phyloP scores from a whole-genome alignment of 1,284 basidiomycete species.

The Pholiota adiposa region DNA sequence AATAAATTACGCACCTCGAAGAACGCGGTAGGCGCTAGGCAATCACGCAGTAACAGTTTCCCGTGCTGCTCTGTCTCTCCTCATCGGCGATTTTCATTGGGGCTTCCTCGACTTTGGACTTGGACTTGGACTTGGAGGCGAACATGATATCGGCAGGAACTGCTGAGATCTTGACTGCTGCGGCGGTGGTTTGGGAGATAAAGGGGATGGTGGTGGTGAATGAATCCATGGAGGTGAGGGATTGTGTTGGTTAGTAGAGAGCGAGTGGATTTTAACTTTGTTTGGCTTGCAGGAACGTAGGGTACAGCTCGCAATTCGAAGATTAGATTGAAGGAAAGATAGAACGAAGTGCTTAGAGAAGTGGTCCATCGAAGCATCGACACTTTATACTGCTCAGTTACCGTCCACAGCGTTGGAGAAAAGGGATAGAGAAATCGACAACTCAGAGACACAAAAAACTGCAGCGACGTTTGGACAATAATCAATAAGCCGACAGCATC shows the following conservation, averaged over 20 bases:
- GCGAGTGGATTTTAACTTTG: neutral
- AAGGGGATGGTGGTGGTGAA: neutral
- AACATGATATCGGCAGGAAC: neutral
- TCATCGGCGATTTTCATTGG: neutral
- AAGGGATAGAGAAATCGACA: neutral
- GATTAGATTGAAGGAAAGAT: neutral
- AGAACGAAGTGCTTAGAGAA: neutral
- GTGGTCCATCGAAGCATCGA: neutral
- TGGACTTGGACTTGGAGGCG: too few species aligned
- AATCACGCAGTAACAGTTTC: conserved; percentile 4
- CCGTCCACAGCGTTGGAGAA: neutral
- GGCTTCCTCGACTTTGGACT: neutral
- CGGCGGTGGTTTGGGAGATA: neutral
- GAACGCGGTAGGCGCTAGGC: neutral
- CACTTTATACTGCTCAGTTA: neutral
- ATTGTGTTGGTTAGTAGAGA: neutral
- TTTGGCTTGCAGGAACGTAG: neutral
- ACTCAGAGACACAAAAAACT: neutral
- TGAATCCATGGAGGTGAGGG: neutral
- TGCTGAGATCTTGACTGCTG: neutral
- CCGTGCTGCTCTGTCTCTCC: neutral
- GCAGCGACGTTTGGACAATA: neutral
- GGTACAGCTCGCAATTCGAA: neutral
- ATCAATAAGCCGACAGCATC: neutral
- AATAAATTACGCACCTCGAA: neutral